Evolutionary conservation across 805 yeast species (phyloP).

Genomic region (Candida railenensis): DNA sequence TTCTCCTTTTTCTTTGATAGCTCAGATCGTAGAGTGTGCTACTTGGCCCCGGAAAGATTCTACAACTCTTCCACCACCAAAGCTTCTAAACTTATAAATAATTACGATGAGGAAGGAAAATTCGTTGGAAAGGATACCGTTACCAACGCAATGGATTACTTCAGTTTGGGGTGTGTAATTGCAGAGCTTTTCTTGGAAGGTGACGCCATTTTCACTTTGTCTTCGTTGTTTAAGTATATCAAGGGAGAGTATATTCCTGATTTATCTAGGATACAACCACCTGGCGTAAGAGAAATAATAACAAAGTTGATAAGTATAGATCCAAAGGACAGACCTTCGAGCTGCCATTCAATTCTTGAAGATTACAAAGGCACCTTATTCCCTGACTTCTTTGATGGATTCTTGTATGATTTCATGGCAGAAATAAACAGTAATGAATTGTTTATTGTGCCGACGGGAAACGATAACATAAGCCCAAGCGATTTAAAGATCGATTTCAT

Average conservation of each 20-base stretch:
- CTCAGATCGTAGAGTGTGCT: conserved; percentile 81
- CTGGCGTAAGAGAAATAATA: conserved; percentile 53
- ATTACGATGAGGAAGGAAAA: conserved; percentile 21
- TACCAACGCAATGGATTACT: conserved; percentile 74
- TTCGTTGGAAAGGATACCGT: conserved; percentile 29
- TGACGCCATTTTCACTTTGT: conserved; percentile 76
- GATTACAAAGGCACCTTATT: conserved; percentile 53
- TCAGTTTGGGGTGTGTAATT: conserved; percentile 81
- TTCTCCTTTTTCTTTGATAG: conserved; percentile 92
- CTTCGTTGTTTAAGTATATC: conserved; percentile 83
- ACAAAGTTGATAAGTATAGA: conserved; percentile 60
- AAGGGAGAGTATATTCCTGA: conserved; percentile 67
- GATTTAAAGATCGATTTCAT: conserved; percentile 58
- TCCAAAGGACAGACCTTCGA: conserved; percentile 55
- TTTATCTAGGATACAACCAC: conserved; percentile 53
- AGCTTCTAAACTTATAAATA: conserved; percentile 8
- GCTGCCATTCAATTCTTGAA: conserved; percentile 51
- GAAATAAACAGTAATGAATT: conserved; percentile 23
- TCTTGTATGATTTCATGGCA: conserved; percentile 64
- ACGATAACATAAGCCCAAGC: conserved; percentile 24
- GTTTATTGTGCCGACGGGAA: conserved; percentile 12
- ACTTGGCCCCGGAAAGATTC: conserved; percentile 93
- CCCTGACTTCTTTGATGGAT: conserved; percentile 67
- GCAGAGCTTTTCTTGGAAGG: conserved; percentile 90
- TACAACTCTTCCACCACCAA: conserved; percentile 25